Evolutionary conservation across 177 flowering plant genomes (phyloP).

Genomic region (Vitis hybrid): DNA sequence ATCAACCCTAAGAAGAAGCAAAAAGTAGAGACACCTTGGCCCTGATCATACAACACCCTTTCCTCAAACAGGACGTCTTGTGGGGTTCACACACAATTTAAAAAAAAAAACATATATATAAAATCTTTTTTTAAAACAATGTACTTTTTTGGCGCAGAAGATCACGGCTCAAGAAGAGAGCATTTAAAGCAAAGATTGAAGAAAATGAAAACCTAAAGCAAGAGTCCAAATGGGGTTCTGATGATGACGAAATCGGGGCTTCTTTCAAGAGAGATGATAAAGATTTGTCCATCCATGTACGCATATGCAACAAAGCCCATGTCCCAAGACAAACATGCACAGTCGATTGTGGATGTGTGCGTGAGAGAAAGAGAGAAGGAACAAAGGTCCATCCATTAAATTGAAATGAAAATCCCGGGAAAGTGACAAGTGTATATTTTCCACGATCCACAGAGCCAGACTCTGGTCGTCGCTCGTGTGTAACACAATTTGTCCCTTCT

Average conservation of each 20-base stretch:
- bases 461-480: too few relatives aligned
- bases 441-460: too few relatives aligned
- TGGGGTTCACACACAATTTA: conserved; percentile 2
- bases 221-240: conserved; percentile 3
- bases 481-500: too few relatives aligned
- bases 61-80: conserved; percentile 9
- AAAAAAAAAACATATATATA: too few relatives aligned
- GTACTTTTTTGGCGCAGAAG: conserved; percentile 4
- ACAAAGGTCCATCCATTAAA: too few relatives aligned
- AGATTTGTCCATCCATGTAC: conserved; percentile 5
- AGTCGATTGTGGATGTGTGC: neutral
- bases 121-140: neutral
- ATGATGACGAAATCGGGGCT: conserved; percentile 3
- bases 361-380: neutral
- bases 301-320: conserved; percentile 13
- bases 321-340: conserved; percentile 12
- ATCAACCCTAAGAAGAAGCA: conserved; percentile 14
- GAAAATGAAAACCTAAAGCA: conserved; percentile 4
- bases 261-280: conserved; percentile 5
- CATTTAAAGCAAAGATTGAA: conserved; percentile 6
- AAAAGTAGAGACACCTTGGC: conserved; percentile 16
- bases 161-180: conserved; percentile 9
- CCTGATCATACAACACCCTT: conserved; percentile 9
- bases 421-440: too few relatives aligned
- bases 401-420: too few relatives aligned